These are phyloP conservation scores for Gossypium australe DNA, from an alignment of 345 rosid species.

Conservation along the genomic window DNA sequence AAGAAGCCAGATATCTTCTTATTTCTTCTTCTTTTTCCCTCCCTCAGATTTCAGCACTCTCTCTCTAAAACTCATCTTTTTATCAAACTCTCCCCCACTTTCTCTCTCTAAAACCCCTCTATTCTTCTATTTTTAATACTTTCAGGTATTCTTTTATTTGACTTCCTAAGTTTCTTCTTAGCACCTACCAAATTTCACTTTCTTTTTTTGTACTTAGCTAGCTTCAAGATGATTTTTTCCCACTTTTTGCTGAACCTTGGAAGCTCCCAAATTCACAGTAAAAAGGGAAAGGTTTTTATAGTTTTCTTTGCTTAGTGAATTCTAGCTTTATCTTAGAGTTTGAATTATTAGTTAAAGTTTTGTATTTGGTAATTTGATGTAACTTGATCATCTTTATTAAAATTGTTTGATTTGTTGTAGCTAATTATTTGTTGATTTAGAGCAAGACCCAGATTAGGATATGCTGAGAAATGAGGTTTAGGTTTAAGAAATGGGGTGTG, in stretches of 20 bases:
- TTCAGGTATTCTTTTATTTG: slow-evolving; percentile 17
- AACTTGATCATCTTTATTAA: not conserved
- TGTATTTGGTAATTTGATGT: not conserved
- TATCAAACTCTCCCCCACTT: too few species aligned
- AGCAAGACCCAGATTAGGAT: slow-evolving; percentile 22
- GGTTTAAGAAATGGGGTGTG: slow-evolving; percentile 84
- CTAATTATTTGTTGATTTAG: slow-evolving; percentile 17
- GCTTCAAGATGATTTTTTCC: not conserved
- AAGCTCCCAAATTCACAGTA: not conserved
- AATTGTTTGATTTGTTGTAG: slow-evolving; percentile 23
- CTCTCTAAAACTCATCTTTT: too few species aligned
- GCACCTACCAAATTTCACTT: not conserved
- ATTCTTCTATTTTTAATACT: not conserved
- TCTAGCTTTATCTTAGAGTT: not conserved
- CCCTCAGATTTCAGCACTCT: too few species aligned
- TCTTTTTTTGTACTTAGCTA: not conserved
- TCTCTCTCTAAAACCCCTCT: too few species aligned
- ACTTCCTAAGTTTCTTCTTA: not conserved
- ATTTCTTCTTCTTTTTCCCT: too few species aligned
- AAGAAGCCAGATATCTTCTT: too few species aligned
- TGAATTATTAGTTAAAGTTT: not conserved
- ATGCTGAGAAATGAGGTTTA: slow-evolving; percentile 60
- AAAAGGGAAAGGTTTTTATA: not conserved
- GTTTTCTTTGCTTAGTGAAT: not conserved
- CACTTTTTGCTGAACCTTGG: not conserved